These are phyloP conservation scores for Aureobasidium subglaciale DNA, from an alignment of 2,329 filamentous ascomycete genomes.

Conservation along the genomic window DNA sequence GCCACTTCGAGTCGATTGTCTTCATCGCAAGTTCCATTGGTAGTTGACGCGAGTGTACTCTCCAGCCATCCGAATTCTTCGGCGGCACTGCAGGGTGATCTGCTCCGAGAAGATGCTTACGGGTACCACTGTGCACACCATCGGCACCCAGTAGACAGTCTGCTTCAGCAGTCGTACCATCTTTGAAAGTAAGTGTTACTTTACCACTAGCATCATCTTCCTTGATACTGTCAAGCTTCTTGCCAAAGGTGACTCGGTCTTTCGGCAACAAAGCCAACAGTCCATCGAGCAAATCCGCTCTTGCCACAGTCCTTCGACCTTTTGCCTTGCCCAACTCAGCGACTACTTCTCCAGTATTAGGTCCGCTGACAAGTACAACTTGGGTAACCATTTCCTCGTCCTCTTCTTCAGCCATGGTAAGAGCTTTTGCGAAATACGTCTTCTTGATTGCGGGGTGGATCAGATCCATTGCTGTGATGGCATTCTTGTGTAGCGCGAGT, in stretches of 20 bases:
- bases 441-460: conserved; percentile 32
- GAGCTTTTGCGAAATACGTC: conserved; percentile 42
- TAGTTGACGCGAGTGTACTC: conserved; percentile 27
- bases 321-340: conserved; percentile 31
- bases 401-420: conserved; percentile 38
- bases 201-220: conserved; percentile 25
- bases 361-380: conserved; percentile 28
- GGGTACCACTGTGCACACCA: conserved; percentile 45
- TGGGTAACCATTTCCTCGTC: conserved; percentile 28
- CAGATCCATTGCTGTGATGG: conserved; percentile 42
- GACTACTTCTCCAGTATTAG: conserved; percentile 36
- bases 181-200: conserved; percentile 39
- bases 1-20: conserved; percentile 27
- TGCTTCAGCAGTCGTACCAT: conserved; percentile 37
- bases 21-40: conserved; percentile 24
- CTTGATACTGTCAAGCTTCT: conserved; percentile 33
- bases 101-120: conserved; percentile 36
- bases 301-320: conserved; percentile 33
- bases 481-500: conserved; percentile 47
- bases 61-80: conserved; percentile 28
- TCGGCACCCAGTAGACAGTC: conserved; percentile 48
- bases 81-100: conserved; percentile 27
- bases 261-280: conserved; percentile 40
- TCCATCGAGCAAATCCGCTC: conserved; percentile 45
- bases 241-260: conserved; percentile 38